phyloP scores from a whole-genome alignment of 2,329 filamentous ascomycete species.

The Claviceps sp. region DNA sequence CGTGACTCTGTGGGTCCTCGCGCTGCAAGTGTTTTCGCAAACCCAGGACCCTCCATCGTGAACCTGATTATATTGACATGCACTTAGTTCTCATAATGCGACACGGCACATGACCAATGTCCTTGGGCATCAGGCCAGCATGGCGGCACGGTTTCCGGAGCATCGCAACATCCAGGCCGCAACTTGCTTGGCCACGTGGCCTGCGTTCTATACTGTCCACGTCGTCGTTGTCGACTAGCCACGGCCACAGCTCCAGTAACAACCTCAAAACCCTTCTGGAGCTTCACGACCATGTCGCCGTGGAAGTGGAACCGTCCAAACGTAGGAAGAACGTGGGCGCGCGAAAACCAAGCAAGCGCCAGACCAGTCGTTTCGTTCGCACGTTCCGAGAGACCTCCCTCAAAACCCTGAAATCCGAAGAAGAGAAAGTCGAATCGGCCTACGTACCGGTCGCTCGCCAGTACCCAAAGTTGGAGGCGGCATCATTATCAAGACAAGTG shows the following conservation, averaged over 20 bases:
- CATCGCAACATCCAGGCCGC: slow-evolving; percentile 14
- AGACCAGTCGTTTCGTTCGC: slow-evolving; percentile 16
- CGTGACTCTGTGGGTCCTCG: slow-evolving; percentile 5
- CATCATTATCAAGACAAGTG: slow-evolving; percentile 9
- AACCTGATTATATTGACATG: background rate
- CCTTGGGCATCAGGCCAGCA: slow-evolving; percentile 29
- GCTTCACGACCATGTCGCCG: background rate
- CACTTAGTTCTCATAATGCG: slow-evolving; percentile 18
- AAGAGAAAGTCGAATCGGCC: slow-evolving; percentile 12
- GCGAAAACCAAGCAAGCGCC: slow-evolving; percentile 4
- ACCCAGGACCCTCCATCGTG: background rate
- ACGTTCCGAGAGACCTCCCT: slow-evolving; percentile 14
- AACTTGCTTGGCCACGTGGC: slow-evolving; percentile 10
- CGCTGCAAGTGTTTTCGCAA: background rate
- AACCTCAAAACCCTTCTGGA: background rate
- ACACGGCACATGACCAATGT: slow-evolving; percentile 29
- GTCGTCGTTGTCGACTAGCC: background rate
- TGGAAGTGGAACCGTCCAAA: background rate
- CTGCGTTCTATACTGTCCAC: slow-evolving; percentile 7
- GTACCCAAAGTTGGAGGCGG: slow-evolving; percentile 16
- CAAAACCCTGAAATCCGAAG: slow-evolving; percentile 9
- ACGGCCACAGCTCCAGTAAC: background rate
- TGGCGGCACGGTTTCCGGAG: slow-evolving; percentile 27
- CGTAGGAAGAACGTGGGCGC: background rate
- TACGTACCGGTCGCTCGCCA: slow-evolving; percentile 15